Evolutionary conservation across 129 eudicot genomes (phyloP).

Genomic region (Helichrysum umbraculigerum): DNA sequence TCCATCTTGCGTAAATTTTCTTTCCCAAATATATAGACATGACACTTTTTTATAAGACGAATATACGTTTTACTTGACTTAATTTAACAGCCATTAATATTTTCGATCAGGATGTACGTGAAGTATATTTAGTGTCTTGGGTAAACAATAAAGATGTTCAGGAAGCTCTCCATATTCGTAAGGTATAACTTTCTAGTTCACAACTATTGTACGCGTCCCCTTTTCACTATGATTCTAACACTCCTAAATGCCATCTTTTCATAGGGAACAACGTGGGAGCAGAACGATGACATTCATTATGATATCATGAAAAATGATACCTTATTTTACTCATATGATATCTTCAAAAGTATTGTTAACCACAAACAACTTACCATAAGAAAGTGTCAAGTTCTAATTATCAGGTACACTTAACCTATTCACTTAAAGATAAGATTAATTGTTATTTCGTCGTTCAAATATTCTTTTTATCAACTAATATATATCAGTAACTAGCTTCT

Average conservation of each 20-base stretch:
- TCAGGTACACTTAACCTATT: background rate
- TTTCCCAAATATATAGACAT: background rate
- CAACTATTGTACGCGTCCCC: too few species aligned
- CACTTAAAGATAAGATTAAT: background rate
- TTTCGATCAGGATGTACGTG: background rate
- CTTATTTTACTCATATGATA: background rate
- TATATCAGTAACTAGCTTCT: too few species aligned
- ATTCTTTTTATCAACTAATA: background rate
- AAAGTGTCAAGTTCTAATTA: background rate
- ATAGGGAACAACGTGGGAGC: too few species aligned
- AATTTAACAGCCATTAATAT: too few species aligned
- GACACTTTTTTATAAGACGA: background rate
- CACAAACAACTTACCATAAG: background rate
- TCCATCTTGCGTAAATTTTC: background rate
- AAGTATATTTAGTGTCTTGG: background rate
- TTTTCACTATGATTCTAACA: too few species aligned
- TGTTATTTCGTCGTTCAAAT: background rate
- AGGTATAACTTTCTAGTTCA: conserved; percentile 28
- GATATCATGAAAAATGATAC: background rate
- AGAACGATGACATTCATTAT: background rate
- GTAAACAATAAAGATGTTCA: background rate
- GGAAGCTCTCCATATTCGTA: conserved; percentile 36
- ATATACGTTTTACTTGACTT: too few species aligned
- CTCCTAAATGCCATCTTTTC: too few species aligned
- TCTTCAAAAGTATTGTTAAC: background rate